Conservation (phyloP, 2,329 filamentous ascomycete genomes). For the Hymenoscyphus fructigenus region DNA sequence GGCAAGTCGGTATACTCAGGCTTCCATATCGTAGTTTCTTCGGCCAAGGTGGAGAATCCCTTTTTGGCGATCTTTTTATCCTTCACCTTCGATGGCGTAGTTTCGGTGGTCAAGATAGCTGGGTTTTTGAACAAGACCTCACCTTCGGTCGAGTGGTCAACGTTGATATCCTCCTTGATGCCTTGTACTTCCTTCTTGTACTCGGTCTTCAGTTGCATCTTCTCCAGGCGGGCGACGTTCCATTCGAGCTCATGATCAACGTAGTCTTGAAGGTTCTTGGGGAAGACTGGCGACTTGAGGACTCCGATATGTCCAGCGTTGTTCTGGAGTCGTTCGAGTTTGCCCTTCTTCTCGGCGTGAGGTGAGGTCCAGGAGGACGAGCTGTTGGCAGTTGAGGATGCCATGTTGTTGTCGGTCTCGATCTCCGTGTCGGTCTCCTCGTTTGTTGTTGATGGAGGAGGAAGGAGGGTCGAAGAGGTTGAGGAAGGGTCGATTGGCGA, state of each 20-base stretch:
- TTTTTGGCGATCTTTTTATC: neutral
- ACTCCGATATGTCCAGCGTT: conserved; percentile 13
- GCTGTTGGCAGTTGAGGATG: neutral
- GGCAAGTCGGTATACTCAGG: conserved; percentile 4
- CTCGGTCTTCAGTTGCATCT: neutral
- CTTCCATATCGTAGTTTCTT: conserved; percentile 13
- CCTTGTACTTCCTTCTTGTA: neutral
- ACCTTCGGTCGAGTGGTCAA: conserved; percentile 2
- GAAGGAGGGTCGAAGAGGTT: neutral
- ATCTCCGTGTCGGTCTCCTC: neutral
- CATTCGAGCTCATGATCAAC: conserved; percentile 2
- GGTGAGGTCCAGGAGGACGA: conserved; percentile 12
- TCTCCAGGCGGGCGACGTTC: neutral
- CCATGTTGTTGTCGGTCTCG: neutral
- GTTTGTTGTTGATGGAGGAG: neutral
- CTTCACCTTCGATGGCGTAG: neutral
- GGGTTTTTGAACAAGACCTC: neutral
- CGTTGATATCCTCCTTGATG: conserved; percentile 1
- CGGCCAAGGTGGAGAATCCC: neutral
- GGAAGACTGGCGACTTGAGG: conserved; percentile 12
- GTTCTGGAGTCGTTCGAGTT: conserved; percentile 15
- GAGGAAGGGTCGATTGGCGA: neutral
- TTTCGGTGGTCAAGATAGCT: neutral
- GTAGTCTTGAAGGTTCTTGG: conserved; percentile 9
- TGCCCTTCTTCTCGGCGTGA: conserved; percentile 6